Conservation (phyloP, 164 flowering plant genomes). For the Vitis riparia region DNA sequence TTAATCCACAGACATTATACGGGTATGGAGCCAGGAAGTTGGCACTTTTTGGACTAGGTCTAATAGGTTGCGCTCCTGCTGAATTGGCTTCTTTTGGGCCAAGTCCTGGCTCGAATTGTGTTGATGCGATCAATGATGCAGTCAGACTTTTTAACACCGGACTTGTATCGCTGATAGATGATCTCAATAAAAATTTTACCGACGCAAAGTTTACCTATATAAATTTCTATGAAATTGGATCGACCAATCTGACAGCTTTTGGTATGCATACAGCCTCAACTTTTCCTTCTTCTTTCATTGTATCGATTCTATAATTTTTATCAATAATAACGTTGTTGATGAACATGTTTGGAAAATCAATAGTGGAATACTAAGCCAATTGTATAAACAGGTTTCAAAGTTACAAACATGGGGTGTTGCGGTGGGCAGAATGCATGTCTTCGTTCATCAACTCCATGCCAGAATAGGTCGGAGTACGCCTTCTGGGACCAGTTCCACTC, state of each 20-base stretch:
- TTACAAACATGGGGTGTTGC: constrained; percentile 34
- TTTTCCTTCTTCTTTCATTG: too few species aligned
- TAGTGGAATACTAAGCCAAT: too few species aligned
- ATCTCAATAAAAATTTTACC: constrained; percentile 1
- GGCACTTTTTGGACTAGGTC: constrained; percentile 22
- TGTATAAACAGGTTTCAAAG: constrained; percentile 16
- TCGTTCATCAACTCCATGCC: constrained; percentile 35
- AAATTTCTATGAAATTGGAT: constrained; percentile 7
- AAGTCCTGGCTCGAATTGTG: constrained; percentile 4
- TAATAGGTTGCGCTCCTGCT: constrained; percentile 29
- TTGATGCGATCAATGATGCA: constrained; percentile 13
- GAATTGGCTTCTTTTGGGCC: background rate
- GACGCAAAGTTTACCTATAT: constrained; percentile 19
- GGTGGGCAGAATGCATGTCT: constrained; percentile 36
- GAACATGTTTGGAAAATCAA: too few species aligned
- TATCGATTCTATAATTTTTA: too few species aligned
- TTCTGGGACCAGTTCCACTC: constrained; percentile 56
- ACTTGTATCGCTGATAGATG: constrained; percentile 10
- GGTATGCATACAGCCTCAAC: too few species aligned
- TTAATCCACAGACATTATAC: constrained; percentile 22
- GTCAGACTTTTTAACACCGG: constrained; percentile 10
- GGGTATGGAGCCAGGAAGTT: constrained; percentile 35
- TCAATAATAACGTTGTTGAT: too few species aligned
- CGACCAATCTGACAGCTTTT: too few species aligned
- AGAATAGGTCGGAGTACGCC: constrained; percentile 22